Evolutionary conservation across 139 green algal genomes (phyloP).

Genomic region (Spirogloea muscicola): DNA sequence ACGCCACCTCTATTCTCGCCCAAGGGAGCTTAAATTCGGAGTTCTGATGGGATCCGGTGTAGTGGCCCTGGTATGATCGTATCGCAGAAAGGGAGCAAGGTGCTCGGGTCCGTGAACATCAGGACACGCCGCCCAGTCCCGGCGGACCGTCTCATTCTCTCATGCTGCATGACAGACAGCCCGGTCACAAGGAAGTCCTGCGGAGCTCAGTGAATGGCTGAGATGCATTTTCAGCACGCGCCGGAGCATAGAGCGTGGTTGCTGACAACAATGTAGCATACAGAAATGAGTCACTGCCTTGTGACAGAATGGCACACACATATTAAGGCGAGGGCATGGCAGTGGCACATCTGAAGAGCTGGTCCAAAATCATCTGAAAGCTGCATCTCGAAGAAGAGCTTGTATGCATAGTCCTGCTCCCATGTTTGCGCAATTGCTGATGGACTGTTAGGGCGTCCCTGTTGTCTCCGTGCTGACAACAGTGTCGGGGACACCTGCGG

Average conservation of each 20-base stretch:
- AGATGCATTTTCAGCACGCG: not conserved
- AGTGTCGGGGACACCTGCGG: too few species aligned
- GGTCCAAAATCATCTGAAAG: not conserved
- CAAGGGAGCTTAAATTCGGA: too few species aligned
- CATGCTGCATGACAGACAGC: conserved; percentile 1
- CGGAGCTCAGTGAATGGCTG: not conserved
- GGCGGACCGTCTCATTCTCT: not conserved
- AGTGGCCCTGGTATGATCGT: too few species aligned
- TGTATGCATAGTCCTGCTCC: conserved; percentile 29
- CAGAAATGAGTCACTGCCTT: not conserved
- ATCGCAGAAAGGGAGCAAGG: conserved; percentile 39
- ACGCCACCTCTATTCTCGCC: too few species aligned
- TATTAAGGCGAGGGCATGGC: not conserved
- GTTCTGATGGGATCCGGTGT: too few species aligned
- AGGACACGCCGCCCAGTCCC: conserved; percentile 41
- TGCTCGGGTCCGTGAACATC: conserved; percentile 20
- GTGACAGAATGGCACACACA: not conserved
- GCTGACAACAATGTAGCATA: not conserved
- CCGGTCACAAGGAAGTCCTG: not conserved
- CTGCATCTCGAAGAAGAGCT: conserved; percentile 21
- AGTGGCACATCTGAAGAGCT: conserved; percentile 23
- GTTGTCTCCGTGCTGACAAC: too few species aligned
- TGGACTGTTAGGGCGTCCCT: too few species aligned
- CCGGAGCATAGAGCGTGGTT: not conserved
- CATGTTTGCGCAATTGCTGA: too few species aligned